Conservation (phyloP, 345 rosid genomes). For the Brassica cretica region DNA sequence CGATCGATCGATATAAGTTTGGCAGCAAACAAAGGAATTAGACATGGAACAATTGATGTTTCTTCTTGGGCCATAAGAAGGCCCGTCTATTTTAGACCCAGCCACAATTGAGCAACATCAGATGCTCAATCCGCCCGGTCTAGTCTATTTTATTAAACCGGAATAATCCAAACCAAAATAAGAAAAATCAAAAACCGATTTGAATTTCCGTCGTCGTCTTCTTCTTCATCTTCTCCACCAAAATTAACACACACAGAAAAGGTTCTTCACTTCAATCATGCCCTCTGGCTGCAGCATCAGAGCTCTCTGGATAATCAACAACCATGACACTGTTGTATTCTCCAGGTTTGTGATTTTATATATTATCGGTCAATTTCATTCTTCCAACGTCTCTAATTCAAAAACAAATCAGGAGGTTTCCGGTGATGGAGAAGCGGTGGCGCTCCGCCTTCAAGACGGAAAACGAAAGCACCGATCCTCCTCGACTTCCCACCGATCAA, state of each 20-base stretch:
- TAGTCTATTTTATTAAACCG: not conserved
- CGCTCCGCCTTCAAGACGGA: constrained; percentile 54
- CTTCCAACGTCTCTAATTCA: not conserved
- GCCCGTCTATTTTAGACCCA: not conserved
- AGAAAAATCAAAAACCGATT: not conserved
- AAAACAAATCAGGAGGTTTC: constrained; percentile 59
- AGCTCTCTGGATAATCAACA: constrained; percentile 88
- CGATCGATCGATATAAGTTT: no score
- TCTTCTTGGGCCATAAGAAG: not conserved
- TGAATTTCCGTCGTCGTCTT: not conserved
- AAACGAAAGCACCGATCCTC: constrained; percentile 44
- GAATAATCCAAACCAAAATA: not conserved
- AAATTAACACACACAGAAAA: not conserved
- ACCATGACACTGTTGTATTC: constrained; percentile 69
- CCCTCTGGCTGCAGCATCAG: constrained; percentile 73
- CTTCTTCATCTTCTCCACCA: not conserved
- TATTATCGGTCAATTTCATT: constrained; percentile 1
- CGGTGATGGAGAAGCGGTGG: constrained; percentile 86
- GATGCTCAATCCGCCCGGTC: not conserved
- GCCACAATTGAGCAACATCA: not conserved
- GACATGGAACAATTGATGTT: no score
- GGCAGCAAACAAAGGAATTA: no score
- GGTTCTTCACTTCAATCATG: constrained; percentile 37
- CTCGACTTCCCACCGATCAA: constrained; percentile 67
- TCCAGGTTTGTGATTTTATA: constrained; percentile 52